These are phyloP conservation scores for Torulaspora gathmanii DNA, from an alignment of 805 yeast genomes.

Conservation along the genomic window DNA sequence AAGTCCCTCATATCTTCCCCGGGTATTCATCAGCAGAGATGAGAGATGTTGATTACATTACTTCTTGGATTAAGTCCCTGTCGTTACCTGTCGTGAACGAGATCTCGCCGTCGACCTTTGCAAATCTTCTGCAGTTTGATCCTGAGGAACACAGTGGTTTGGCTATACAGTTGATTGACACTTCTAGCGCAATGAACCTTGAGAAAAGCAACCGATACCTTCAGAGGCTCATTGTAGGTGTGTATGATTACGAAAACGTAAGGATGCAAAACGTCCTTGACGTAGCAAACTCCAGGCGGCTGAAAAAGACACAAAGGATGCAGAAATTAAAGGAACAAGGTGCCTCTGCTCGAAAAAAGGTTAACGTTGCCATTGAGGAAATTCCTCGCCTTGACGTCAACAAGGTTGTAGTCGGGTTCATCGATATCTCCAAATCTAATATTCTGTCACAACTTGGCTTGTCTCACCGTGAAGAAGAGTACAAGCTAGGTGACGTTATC, in stretches of 20 bases:
- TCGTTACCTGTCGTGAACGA: slow-evolving; percentile 52
- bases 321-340: slow-evolving; percentile 41
- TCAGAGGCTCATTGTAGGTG: slow-evolving; percentile 30
- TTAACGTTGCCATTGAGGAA: slow-evolving; percentile 46
- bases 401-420: slow-evolving; percentile 43
- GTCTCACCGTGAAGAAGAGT: slow-evolving; percentile 25
- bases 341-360: slow-evolving; percentile 42
- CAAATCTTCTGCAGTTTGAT: slow-evolving; percentile 15
- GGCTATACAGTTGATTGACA: slow-evolving; percentile 22
- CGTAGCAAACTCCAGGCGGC: slow-evolving; percentile 36
- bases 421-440: slow-evolving; percentile 44
- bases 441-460: slow-evolving; percentile 28
- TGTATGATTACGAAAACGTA: slow-evolving; percentile 46
- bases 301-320: slow-evolving; percentile 43
- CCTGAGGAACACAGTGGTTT: slow-evolving; percentile 20
- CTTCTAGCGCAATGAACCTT: slow-evolving; percentile 19
- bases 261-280: slow-evolving; percentile 42
- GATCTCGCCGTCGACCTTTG: slow-evolving; percentile 39
- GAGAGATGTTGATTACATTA: slow-evolving; percentile 46
- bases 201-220: slow-evolving; percentile 27
- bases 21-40: slow-evolving; percentile 61
- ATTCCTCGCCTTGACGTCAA: slow-evolving; percentile 44
- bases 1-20: slow-evolving; percentile 50
- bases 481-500: slow-evolving; percentile 52
- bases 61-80: slow-evolving; percentile 47